Conservation (phyloP, 2,329 filamentous ascomycete species). For the Penicillium brasilianum region DNA sequence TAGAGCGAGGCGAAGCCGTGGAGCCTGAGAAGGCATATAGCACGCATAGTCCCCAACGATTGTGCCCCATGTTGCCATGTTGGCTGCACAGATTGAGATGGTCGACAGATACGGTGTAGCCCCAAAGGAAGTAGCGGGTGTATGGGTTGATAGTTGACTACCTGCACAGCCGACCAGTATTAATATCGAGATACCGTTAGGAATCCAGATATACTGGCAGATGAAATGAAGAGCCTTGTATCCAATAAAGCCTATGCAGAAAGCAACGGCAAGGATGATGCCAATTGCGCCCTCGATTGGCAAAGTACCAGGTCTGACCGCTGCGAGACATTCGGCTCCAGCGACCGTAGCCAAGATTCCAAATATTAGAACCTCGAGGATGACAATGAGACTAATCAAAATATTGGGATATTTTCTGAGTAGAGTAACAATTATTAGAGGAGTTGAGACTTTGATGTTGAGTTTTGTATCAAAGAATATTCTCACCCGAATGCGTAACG, state of each 20-base stretch:
- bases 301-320: neutral
- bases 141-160: neutral
- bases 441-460: neutral
- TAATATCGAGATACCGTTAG: neutral
- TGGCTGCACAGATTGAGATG: slow-evolving; percentile 1
- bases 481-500: neutral
- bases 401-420: neutral
- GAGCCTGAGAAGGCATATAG: neutral
- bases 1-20: neutral
- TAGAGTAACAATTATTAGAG: neutral
- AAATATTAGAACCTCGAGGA: neutral
- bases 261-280: slow-evolving; percentile 1
- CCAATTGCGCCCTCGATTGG: neutral
- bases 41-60: neutral
- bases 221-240: slow-evolving; percentile 2
- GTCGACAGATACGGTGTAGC: neutral
- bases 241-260: slow-evolving; percentile 3
- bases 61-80: neutral
- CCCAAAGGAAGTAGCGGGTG: neutral
- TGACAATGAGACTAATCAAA: neutral
- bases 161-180: neutral
- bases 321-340: neutral
- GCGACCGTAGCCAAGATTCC: neutral
- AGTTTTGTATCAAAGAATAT: neutral
- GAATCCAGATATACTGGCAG: slow-evolving; percentile 3